Percentiles rank a stretch among this genome's conserved stretches.
Evolutionary conservation across 306 rosid species (phyloP).

Genomic region (Inga laurina): DNA sequence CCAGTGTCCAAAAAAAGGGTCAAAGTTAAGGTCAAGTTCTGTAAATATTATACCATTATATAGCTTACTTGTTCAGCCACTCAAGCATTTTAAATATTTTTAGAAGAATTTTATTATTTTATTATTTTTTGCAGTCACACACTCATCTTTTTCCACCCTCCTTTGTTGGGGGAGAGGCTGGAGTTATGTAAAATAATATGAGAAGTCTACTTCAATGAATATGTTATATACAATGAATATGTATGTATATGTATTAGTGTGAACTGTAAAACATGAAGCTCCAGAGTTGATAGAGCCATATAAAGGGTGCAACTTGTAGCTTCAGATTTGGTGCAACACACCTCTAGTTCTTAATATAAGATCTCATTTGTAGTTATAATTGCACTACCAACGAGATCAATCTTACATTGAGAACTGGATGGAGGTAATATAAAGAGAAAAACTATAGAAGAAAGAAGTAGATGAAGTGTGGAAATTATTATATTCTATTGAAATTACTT

Average conservation of each 20-base stretch:
- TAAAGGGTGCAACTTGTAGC: neutral
- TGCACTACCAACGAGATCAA: too few species aligned
- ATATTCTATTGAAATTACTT: neutral
- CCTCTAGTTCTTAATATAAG: too few species aligned
- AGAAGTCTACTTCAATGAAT: neutral
- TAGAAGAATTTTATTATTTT: neutral
- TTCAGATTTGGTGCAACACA: neutral
- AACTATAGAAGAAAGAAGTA: neutral
- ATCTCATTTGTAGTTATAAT: too few species aligned
- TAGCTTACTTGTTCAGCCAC: neutral
- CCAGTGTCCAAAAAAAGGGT: neutral
- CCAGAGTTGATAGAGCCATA: neutral
- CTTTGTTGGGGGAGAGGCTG: neutral
- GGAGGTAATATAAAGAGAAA: neutral
- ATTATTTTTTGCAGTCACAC: neutral
- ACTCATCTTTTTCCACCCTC: neutral
- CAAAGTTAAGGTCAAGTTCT: neutral
- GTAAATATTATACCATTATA: neutral
- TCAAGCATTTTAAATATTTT: neutral
- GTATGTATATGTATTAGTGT: neutral
- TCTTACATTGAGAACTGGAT: too few species aligned
- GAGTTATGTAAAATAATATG: neutral
- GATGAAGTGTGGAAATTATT: neutral
- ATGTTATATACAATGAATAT: neutral
- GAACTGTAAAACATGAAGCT: neutral